Base-by-base conservation (phyloP, 805 yeast species). In the Metschnikowia lunata region DNA sequence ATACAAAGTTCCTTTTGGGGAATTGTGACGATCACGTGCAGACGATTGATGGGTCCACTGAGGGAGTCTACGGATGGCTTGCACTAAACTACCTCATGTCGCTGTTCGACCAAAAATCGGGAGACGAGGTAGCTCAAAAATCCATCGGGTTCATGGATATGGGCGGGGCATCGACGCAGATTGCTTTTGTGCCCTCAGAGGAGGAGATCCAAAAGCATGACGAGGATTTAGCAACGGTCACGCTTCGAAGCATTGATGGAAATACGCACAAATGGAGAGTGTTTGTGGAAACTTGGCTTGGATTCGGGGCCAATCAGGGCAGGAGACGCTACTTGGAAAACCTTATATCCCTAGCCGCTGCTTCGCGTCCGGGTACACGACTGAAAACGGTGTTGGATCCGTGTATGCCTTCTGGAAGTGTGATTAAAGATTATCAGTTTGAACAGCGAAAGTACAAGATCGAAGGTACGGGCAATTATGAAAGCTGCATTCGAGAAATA, bases 81-180 rank as follows among this genome's bases (percentile, higher is more conserved):
- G 93, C 91, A 0, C 70, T 93, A 38, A 93, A 93, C 61, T 93
- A 91, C 64, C 65, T 93, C 44, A 76, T 84, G 64, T 84, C 86
- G 1, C 78, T 78, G 47, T 69, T 86, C 39, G 72, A 82, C 48
- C 13, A 8, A 11, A 61, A 74, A 42, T 77, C 74, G 53, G 34
- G 32, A 26, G 39, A 14, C 26, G 43, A 50, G 2, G 61, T 59
- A 9, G 52, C 38, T 4, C 85, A 77, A 54, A 64, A 64, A n/a
- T 81, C 96, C 0, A 83, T 77, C 51, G 99, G 99, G 5, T 91
- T 93, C 56, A 85, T 93, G 91, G 99, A 93, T 63, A 93, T 93
- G 99, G 99, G 99, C 12, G 99, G 99, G 11, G 99, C 99, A 0
- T 88, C 97, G 1, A 88, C 97, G 0, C 99, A 93, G 60, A 79